Evolutionary conservation across 176 grass and related monocot species (phyloP).

Genomic region (Bolboschoenus planiculmis): DNA sequence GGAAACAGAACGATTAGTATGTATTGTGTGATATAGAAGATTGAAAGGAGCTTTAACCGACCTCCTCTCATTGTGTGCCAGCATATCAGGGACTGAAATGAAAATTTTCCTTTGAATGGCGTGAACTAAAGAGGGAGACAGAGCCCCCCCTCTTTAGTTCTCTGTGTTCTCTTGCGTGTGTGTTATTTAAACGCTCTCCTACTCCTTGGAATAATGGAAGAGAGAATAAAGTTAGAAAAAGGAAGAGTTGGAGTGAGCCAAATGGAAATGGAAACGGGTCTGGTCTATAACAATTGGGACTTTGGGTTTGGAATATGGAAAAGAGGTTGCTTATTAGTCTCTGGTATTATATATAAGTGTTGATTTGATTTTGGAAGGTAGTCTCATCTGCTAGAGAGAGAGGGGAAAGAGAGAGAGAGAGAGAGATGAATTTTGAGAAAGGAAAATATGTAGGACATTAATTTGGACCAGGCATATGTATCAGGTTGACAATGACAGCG

Average conservation of each 20-base stretch:
- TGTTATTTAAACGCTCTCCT: constrained; percentile 6
- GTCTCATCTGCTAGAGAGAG: not conserved
- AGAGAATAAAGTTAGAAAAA: constrained; percentile 6
- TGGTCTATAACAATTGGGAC: not conserved
- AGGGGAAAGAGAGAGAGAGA: not conserved
- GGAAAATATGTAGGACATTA: not conserved
- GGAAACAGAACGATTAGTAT: not conserved
- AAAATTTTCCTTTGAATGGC: not conserved
- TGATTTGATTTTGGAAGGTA: not conserved
- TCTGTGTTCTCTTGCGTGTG: not conserved
- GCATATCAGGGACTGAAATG: not conserved
- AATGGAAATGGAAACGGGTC: no score
- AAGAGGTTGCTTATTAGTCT: not conserved
- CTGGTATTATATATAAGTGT: constrained; percentile 1
- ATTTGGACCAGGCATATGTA: constrained; percentile 1
- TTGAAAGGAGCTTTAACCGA: not conserved
- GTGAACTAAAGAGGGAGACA: constrained; percentile 24
- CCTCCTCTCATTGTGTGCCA: constrained; percentile 19
- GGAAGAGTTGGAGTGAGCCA: not conserved
- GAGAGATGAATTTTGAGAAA: not conserved
- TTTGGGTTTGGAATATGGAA: not conserved
- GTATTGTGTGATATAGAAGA: constrained; percentile 9
- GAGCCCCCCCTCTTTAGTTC: constrained; percentile 22
- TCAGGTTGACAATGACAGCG: constrained; percentile 12
- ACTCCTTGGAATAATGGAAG: constrained; percentile 3